These are phyloP conservation scores for Prunus mongolica DNA, from an alignment of 306 rosid genomes.

Conservation along the genomic window DNA sequence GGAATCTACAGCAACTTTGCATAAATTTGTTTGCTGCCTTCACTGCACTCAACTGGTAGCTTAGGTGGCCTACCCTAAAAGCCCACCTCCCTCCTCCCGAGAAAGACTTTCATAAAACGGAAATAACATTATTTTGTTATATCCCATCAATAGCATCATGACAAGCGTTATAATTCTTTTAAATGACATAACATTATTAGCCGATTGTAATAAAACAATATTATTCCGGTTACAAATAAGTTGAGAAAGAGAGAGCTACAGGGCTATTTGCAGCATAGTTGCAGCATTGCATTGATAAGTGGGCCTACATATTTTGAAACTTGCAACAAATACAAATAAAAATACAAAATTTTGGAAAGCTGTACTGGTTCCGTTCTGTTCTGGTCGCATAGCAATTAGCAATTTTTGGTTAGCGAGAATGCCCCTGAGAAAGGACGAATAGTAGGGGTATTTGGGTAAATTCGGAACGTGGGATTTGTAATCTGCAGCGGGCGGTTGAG, in stretches of 20 bases:
- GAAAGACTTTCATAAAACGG: rapidly evolving
- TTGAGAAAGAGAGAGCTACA: too few species aligned
- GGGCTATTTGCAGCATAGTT: neutral
- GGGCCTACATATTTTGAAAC: neutral
- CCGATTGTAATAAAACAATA: too few species aligned
- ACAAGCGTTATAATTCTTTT: too few species aligned
- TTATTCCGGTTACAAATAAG: too few species aligned
- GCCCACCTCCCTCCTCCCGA: too few species aligned
- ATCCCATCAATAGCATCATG: rapidly evolving
- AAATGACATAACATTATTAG: too few species aligned
- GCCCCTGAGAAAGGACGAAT: neutral
- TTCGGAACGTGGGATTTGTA: neutral
- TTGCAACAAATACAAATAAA: neutral
- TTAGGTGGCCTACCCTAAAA: neutral
- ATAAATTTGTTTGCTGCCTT: neutral
- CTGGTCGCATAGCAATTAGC: neutral
- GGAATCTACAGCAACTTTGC: neutral
- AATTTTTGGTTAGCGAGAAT: neutral
- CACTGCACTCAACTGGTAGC: neutral
- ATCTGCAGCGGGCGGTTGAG: neutral
- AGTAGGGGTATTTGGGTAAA: neutral
- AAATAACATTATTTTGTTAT: too few species aligned
- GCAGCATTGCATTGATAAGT: neutral
- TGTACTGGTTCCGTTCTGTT: neutral
- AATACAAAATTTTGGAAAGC: neutral